Evolutionary conservation across 2,329 filamentous ascomycete species (phyloP).

Genomic region (Colletotrichum abscissum): DNA sequence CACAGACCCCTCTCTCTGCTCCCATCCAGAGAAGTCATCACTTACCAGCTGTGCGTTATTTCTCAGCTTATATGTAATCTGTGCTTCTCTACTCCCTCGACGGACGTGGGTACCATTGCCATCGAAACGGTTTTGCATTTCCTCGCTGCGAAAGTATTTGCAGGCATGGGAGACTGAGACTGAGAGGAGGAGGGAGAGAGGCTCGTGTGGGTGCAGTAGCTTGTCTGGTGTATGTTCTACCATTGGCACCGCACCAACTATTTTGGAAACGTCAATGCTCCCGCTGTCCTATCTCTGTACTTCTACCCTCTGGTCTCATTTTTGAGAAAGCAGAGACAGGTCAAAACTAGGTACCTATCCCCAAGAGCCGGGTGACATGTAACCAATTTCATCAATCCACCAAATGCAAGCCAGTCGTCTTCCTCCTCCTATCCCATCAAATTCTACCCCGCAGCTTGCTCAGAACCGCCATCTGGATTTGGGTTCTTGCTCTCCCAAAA

Average conservation of each 20-base stretch:
- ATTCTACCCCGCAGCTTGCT: neutral
- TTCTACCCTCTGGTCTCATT: neutral
- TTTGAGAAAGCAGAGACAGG: neutral
- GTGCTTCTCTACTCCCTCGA: neutral
- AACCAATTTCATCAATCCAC: neutral
- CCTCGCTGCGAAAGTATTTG: neutral
- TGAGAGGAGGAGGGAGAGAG: neutral
- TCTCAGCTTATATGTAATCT: neutral
- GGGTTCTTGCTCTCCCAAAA: neutral
- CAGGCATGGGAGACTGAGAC: no score
- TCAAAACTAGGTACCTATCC: no score
- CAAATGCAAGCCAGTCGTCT: neutral
- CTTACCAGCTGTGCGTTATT: neutral
- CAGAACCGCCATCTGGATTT: neutral
- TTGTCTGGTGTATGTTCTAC: neutral
- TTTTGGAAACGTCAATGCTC: constrained; percentile 10
- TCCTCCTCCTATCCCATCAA: neutral
- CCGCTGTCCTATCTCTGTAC: no score
- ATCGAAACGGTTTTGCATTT: neutral
- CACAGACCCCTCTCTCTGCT: neutral
- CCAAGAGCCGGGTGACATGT: neutral
- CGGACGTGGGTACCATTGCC: neutral
- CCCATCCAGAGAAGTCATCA: neutral
- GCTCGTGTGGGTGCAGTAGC: constrained; percentile 21
- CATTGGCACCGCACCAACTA: neutral